These are phyloP conservation scores for Ambrosiella beaveri DNA, from an alignment of 2,329 filamentous ascomycete genomes.

Conservation along the genomic window DNA sequence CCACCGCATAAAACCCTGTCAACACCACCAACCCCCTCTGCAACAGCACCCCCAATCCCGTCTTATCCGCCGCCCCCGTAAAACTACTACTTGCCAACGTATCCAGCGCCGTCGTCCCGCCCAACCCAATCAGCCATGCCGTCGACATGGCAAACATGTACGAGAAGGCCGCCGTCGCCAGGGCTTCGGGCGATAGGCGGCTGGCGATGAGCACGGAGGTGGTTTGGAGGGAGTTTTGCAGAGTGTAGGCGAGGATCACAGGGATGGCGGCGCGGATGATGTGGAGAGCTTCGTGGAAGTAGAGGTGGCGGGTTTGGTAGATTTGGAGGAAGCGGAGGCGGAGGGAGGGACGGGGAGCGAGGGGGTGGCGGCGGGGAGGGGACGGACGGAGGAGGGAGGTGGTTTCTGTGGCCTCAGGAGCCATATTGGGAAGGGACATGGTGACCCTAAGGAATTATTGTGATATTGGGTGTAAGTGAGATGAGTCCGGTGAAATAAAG, in stretches of 20 bases:
- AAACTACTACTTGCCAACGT: conserved; percentile 70
- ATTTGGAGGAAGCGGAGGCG: not conserved
- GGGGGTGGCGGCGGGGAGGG: not conserved
- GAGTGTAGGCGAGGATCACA: conserved; percentile 66
- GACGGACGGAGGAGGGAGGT: not conserved
- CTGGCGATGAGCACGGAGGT: conserved; percentile 68
- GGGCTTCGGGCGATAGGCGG: conserved; percentile 57
- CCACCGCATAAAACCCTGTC: conserved; percentile 51
- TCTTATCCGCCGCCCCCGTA: conserved; percentile 62
- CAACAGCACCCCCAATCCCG: conserved; percentile 60
- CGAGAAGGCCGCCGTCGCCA: conserved; percentile 69
- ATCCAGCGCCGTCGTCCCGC: conserved; percentile 72
- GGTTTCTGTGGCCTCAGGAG: conserved; percentile 3
- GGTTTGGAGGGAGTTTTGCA: conserved; percentile 76
- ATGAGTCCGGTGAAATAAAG: not conserved
- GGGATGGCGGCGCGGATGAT: conserved; percentile 54
- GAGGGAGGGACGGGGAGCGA: not conserved
- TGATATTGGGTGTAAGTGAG: not conserved
- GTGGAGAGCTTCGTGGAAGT: conserved; percentile 45
- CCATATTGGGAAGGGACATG: not conserved
- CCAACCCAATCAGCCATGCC: conserved; percentile 71
- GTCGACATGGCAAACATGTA: conserved; percentile 92
- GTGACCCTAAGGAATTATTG: not conserved
- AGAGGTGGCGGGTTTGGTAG: conserved; percentile 14
- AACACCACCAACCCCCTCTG: conserved; percentile 62